These are phyloP conservation scores for Corrigiola litoralis DNA, from an alignment of 179 eudicot genomes.

Conservation along the genomic window DNA sequence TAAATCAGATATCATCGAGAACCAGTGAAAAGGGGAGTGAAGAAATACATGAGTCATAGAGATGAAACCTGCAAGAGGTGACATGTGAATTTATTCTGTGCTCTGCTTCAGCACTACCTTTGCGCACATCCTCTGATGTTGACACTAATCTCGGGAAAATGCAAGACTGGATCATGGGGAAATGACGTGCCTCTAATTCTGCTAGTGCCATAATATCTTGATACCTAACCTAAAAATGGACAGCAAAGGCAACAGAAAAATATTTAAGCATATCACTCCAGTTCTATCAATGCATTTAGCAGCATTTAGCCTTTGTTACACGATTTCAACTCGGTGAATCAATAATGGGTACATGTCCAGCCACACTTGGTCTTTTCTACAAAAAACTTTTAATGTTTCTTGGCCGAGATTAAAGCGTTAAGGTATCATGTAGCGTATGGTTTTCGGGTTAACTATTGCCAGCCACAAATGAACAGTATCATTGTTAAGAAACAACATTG, in stretches of 20 bases:
- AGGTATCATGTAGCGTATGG: too few species aligned
- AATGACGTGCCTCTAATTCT: conserved; percentile 77
- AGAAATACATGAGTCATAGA: conserved; percentile 1
- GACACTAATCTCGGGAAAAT: conserved; percentile 73
- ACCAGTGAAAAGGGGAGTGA: neutral
- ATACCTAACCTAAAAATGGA: conserved; percentile 57
- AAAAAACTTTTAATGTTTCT: too few species aligned
- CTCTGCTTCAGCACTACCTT: conserved; percentile 92
- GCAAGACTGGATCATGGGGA: conserved; percentile 91
- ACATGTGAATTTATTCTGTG: conserved; percentile 56
- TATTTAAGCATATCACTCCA: neutral
- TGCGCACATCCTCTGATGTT: conserved; percentile 64
- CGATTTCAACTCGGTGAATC: neutral
- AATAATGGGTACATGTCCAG: neutral
- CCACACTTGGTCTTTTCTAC: too few species aligned
- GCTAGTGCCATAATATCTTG: conserved; percentile 61
- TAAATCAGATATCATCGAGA: neutral
- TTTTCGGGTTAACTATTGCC: too few species aligned
- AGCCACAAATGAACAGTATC: too few species aligned
- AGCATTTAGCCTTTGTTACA: neutral
- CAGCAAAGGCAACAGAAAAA: neutral
- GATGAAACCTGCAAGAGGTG: conserved; percentile 62
- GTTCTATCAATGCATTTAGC: neutral
- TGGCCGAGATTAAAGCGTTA: too few species aligned
- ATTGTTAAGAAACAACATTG: too few species aligned